Base-by-base conservation (phyloP, 129 eudicot genomes). In the Pulicaria dysenterica region DNA sequence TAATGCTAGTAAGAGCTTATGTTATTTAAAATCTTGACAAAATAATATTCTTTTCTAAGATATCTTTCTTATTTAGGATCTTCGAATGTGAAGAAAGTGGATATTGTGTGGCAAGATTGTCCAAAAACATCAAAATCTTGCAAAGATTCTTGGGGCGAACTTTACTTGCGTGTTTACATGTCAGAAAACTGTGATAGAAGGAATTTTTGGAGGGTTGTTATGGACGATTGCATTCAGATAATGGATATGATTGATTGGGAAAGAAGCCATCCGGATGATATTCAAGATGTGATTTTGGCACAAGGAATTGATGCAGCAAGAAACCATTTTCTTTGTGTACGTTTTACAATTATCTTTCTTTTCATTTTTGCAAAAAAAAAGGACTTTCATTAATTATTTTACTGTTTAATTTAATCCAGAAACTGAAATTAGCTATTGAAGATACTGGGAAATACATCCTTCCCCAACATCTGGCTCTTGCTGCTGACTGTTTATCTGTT, bases 201-300 rank as follows among this genome's bases (percentile, higher is more conserved):
- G 43, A 81, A 68, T 17, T 86, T 90, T 42, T 94, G 98, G 98
- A 81, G 77, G 57, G 64, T 62, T 37, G 76, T 94, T 14, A 67
- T 73, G 77, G 82, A 88, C 17, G 82, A 83, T 47, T 94, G 98
- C 75, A 69, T 90, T 67, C 79, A 72, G 53, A 78, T 94, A 75
- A 83, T 85, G 87, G 83, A 83, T 19, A 63, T 94, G 81, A 94
- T 94, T 17, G 98, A 94, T 57, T 94, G 98, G 98, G 81, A 86
- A 38, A 82, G 87, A 66, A 94, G 98, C 71, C 87, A 87, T 84
- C 91, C 98, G 1, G 98, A 94, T 74, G 91, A 81, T 53, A 76
- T 94, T 45, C 83, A 77, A 44, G 97, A 86, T 48, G 74, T 78
- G 44, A 79, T 83, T 74, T 73, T 72, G 41, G 85, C 89, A 34